Evolutionary conservation across 208 protist genomes (phyloP).

Genomic region (Leishmania mexicana): DNA sequence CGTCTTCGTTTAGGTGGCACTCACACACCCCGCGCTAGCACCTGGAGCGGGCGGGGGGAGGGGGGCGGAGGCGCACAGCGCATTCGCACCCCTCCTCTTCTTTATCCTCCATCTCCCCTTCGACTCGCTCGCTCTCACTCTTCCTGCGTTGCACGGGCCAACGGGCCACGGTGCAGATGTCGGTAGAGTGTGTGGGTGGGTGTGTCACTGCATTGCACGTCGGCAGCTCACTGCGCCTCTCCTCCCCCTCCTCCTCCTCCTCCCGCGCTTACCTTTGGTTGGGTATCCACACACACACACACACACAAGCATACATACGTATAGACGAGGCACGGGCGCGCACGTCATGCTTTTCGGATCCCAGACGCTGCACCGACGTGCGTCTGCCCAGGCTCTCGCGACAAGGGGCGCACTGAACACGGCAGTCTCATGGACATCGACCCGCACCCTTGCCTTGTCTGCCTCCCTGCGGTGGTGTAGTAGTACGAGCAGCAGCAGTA

Average conservation of each 20-base stretch:
- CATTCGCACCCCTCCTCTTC: neutral
- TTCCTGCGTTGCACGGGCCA: neutral
- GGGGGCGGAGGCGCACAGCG: neutral
- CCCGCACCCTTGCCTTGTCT: neutral
- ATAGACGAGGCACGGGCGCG: neutral
- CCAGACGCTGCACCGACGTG: neutral
- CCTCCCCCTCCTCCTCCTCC: neutral
- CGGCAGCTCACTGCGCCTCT: neutral
- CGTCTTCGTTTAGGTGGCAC: neutral
- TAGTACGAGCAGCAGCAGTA: neutral
- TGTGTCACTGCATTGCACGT: too few species aligned
- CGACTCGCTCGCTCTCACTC: neutral
- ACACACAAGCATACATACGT: neutral
- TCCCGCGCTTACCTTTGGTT: neutral
- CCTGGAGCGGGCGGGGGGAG: neutral
- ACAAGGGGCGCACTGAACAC: neutral
- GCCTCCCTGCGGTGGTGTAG: slow-evolving; percentile 2
- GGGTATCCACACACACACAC: neutral
- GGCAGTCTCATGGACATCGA: neutral
- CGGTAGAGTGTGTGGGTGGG: too few species aligned
- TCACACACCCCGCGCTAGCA: neutral
- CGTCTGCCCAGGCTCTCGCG: neutral
- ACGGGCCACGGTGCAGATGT: neutral
- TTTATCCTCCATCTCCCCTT: neutral
- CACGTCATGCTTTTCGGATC: neutral